phyloP scores from a whole-genome alignment of 352 stramenopile genomes.

The Phytophthora megakarya region DNA sequence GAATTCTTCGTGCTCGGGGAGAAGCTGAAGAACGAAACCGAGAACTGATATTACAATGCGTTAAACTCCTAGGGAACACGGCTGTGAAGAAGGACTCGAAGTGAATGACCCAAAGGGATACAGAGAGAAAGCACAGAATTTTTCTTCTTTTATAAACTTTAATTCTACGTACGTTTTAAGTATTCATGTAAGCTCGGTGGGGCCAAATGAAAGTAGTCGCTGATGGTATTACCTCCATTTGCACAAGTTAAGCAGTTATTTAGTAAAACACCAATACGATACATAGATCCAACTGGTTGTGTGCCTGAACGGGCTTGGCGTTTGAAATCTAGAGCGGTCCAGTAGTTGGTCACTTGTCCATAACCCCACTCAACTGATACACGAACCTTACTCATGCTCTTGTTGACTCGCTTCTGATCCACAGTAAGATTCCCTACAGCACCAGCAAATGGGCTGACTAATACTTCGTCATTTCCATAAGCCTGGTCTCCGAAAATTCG shows the following conservation, averaged over 20 bases:
- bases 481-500: neutral
- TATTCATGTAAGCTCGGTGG: neutral
- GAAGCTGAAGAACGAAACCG: neutral
- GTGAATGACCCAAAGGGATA: too few species aligned
- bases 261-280: neutral
- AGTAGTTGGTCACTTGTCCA: neutral
- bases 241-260: neutral
- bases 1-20: neutral
- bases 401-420: neutral
- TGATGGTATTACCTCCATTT: neutral
- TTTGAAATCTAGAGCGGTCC: neutral
- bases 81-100: neutral
- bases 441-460: neutral
- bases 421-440: neutral
- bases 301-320: neutral
- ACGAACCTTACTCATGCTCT: neutral
- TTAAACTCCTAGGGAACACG: neutral
- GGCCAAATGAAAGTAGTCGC: neutral
- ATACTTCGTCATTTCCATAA: neutral
- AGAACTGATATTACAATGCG: neutral
- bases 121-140: too few species aligned
- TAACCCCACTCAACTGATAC: neutral
- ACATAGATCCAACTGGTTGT: neutral
- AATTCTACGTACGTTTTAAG: neutral
- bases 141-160: too few species aligned